phyloP scores from a whole-genome alignment of 306 rosid genomes.

The Fragaria iinumae region DNA sequence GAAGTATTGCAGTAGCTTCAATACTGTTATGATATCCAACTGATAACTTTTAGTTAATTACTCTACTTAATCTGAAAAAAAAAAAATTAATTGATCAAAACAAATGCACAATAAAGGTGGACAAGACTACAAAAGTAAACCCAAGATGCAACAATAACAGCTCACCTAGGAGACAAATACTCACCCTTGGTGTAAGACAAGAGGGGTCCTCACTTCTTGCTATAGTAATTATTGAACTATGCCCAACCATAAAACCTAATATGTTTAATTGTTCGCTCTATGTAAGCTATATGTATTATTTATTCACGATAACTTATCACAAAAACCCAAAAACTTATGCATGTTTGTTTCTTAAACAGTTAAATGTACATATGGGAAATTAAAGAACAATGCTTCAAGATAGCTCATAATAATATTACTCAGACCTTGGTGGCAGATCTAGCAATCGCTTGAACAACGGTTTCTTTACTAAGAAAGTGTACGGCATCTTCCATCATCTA shows the following conservation, averaged over 20 bases:
- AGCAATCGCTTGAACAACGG: constrained; percentile 90
- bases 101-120: neutral
- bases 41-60: neutral
- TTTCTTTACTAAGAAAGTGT: constrained; percentile 93
- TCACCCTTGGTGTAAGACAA: neutral
- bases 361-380: neutral
- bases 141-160: neutral
- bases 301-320: neutral
- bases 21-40: neutral
- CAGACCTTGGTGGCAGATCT: constrained; percentile 97
- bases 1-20: neutral
- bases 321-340: neutral
- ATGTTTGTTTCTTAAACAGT: neutral
- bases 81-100: neutral
- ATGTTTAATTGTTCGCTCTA: neutral
- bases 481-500: constrained; percentile 99
- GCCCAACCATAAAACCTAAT: neutral
- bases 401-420: constrained; percentile 2
- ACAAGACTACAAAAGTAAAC: neutral
- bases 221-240: neutral
- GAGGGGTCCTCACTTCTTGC: neutral
- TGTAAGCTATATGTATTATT: neutral
- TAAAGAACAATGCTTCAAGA: neutral
- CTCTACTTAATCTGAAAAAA: neutral
- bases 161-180: neutral